phyloP scores from a whole-genome alignment of 139 green algal species.

The Chlorella sp. region DNA sequence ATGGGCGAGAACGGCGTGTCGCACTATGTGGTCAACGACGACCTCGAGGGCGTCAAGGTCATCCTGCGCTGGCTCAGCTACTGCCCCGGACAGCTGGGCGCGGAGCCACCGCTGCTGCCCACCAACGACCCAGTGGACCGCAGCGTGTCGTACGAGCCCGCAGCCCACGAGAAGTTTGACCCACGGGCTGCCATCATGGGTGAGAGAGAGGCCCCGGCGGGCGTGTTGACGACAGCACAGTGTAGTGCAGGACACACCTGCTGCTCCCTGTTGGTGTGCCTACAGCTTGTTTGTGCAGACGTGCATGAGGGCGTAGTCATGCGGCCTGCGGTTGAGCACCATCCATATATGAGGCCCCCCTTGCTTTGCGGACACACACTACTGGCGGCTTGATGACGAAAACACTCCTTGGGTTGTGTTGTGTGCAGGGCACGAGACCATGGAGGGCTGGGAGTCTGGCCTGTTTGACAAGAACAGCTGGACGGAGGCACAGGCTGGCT shows the following conservation, averaged over 20 bases:
- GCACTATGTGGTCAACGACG: slow-evolving; percentile 89
- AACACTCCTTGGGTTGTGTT: too few relatives aligned
- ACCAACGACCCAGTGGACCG: slow-evolving; percentile 60
- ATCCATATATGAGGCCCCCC: too few relatives aligned
- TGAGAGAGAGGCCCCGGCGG: neutral
- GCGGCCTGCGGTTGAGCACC: too few relatives aligned
- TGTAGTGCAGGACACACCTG: too few relatives aligned
- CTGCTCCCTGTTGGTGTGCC: too few relatives aligned
- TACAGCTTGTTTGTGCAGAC: too few relatives aligned
- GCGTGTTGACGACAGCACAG: too few relatives aligned
- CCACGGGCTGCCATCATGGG: slow-evolving; percentile 68
- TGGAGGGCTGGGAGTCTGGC: slow-evolving; percentile 52
- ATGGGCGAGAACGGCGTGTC: slow-evolving; percentile 96
- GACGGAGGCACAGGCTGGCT: slow-evolving; percentile 75
- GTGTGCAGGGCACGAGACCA: too few relatives aligned
- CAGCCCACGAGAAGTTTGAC: slow-evolving; percentile 73
- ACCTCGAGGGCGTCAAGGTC: slow-evolving; percentile 67
- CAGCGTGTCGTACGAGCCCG: slow-evolving; percentile 56
- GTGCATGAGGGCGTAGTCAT: too few relatives aligned
- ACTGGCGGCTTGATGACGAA: too few relatives aligned
- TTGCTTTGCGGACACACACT: too few relatives aligned
- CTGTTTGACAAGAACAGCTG: slow-evolving; percentile 89
- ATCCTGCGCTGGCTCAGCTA: slow-evolving; percentile 59
- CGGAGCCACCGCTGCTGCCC: slow-evolving; percentile 41
- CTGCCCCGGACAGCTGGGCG: slow-evolving; percentile 48